Evolutionary conservation across 106 monocot genomes (phyloP), one percentile per base, ranked within the genome.

Genomic region (Dendrobium catenatum): DNA sequence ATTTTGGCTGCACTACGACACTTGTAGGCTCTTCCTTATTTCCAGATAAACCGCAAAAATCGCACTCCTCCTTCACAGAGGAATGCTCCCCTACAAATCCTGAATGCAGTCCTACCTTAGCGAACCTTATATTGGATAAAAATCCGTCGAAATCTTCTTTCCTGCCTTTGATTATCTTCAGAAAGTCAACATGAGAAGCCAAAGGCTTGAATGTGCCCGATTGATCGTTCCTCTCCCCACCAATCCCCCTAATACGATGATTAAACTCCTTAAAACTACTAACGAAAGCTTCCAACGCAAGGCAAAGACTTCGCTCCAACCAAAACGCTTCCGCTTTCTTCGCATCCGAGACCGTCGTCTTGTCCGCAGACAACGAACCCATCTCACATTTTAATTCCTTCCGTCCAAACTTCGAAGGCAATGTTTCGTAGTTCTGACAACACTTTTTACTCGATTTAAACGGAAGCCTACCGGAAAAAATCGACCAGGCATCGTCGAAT

Each of bases 391-490:
- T 47, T 61, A 72, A 82, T 56, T 81, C 72, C 44, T 79, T 77
- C 6, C 20, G 1, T 20, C 64, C 16, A 70, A 33, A 29, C 31
- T 70, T 70, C 70, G 70, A 70, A 33, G 70, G 31, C 9, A 3
- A 37, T 37, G 37, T 37, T 37, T 37, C 37, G 37, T 37, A 37
- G 37, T 37, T 37, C 37, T 37, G 31, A 70, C 87, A 90, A 22
- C 90, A 82, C 49, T 82, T 88, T 83, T 75, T 88, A 15, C 81
- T 80, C 2, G 90, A 90, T 79, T 87, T 90, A 27, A 90, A 78
- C 22, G 83, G 85, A 46, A 61, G 79, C 42, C 83, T 88, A 67
- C 86, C 55, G 2, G 82, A 72, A 73, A 88, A 82, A 18, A 82
- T 13, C 1, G 83, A 84, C 90, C 88, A 90, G 19, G 55, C 19